Evolutionary conservation across 1,284 basidiomycete species (phyloP).

Genomic region (Microbotryum saponariae): DNA sequence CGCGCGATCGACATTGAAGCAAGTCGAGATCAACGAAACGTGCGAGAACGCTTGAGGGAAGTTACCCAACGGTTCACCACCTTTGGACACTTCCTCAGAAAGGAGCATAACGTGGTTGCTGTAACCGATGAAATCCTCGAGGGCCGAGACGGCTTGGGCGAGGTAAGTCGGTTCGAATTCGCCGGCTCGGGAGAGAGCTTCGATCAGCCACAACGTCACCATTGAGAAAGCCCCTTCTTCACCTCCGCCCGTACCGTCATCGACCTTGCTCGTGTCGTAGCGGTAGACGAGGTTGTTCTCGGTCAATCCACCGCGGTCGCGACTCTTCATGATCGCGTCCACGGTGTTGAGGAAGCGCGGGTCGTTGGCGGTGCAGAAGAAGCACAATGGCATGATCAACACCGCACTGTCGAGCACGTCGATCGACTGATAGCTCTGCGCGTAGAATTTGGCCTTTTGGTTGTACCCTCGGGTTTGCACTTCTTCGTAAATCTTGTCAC

Average conservation of each 20-base stretch:
- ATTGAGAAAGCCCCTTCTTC: slow-evolving; percentile 40
- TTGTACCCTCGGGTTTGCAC: slow-evolving; percentile 69
- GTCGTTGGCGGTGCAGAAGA: slow-evolving; percentile 75
- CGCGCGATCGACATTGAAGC: slow-evolving; percentile 28
- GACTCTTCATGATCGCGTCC: slow-evolving; percentile 64
- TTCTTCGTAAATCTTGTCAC: slow-evolving; percentile 73
- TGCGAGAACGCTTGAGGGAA: slow-evolving; percentile 30
- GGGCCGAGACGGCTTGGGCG: slow-evolving; percentile 64
- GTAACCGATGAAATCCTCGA: slow-evolving; percentile 64
- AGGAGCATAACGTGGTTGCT: slow-evolving; percentile 79
- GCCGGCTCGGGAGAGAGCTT: slow-evolving; percentile 76
- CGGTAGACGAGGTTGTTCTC: slow-evolving; percentile 60
- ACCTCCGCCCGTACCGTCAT: slow-evolving; percentile 90
- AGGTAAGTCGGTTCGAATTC: slow-evolving; percentile 62
- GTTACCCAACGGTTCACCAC: slow-evolving; percentile 32
- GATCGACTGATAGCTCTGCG: slow-evolving; percentile 44
- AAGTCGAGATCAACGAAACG: slow-evolving; percentile 21
- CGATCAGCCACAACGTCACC: slow-evolving; percentile 62
- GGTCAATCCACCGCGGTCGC: slow-evolving; percentile 73
- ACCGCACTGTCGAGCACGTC: slow-evolving; percentile 46
- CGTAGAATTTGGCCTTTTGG: slow-evolving; percentile 46
- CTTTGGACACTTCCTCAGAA: slow-evolving; percentile 51
- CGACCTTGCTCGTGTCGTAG: slow-evolving; percentile 68
- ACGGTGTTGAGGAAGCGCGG: slow-evolving; percentile 76
- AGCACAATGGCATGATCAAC: slow-evolving; percentile 44